These are phyloP conservation scores for Colletotrichum viniferum DNA, from an alignment of 2,329 filamentous ascomycete species.

Conservation along the genomic window DNA sequence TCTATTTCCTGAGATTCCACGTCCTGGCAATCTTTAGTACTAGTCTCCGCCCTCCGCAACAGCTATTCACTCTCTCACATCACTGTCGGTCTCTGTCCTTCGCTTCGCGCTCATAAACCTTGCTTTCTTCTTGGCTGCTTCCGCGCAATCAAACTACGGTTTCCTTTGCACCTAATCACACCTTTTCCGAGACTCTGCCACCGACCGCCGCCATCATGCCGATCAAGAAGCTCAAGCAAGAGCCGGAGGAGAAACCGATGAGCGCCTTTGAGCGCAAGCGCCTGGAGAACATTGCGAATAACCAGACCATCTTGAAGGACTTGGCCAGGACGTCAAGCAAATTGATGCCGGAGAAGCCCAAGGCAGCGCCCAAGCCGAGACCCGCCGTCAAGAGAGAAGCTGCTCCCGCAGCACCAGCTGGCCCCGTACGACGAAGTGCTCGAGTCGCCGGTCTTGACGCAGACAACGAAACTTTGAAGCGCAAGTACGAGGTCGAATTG, in stretches of 20 bases:
- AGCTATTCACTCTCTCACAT: not conserved
- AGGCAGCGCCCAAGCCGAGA: conserved; percentile 41
- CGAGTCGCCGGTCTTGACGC: conserved; percentile 60
- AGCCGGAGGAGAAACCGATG: conserved; percentile 54
- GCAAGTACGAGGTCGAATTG: conserved; percentile 55
- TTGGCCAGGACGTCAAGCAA: conserved; percentile 74
- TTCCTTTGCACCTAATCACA: no score
- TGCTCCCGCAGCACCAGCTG: conserved; percentile 22
- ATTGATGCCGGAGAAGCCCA: conserved; percentile 67
- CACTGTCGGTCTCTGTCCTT: no score
- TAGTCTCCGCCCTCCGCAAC: fast-evolving
- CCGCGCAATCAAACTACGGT: no score
- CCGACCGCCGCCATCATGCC: conserved; percentile 55
- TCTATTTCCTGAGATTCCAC: not conserved
- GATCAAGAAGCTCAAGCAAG: conserved; percentile 40
- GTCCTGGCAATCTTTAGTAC: not conserved
- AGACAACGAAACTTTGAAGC: conserved; percentile 50
- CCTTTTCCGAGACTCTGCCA: no score
- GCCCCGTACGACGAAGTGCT: conserved; percentile 62
- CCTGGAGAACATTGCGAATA: conserved; percentile 84
- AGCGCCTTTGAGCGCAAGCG: conserved; percentile 88
- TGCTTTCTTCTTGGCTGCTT: no score
- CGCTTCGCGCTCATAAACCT: no score
- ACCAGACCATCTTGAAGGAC: conserved; percentile 80
- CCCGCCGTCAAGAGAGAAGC: conserved; percentile 50